Base-by-base conservation (phyloP, 2,329 filamentous ascomycete genomes). In the Exophiala aquamarina region DNA sequence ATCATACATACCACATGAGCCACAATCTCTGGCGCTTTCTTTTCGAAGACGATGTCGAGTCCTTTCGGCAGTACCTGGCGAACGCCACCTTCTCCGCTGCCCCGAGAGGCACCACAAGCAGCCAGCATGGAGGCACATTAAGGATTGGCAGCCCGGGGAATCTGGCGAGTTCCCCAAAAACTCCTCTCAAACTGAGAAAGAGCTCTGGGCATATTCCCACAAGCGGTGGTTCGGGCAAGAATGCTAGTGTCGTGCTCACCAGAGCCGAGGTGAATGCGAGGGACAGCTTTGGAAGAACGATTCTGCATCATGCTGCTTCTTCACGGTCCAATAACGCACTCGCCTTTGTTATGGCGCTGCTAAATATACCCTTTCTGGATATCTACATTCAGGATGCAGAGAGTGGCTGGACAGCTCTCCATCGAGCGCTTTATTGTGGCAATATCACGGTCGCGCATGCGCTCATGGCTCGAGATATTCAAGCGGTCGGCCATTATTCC, bases 41-140 rank as follows among this genome's bases (percentile, higher is more conserved):
- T 70, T 86, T 94, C 77, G 87, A 96, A 83, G 88, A 96, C 80
- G 90, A 98, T 83, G 87, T 95, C 83, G 91, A 95, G 69, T 83
- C 76, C 66, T 97, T 98, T 80, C 86, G 87, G 74, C 86, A 86
- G 75, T 81, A 94, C 66, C 80, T 98, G 79, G 84, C 84, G 65
- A 82, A 82, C 68, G 78, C 85, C 71, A 76, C 78, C 65, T 78
- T 71, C 39, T 45, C 56, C 46, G 41, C 34, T 40, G 41, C 48
- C n/a, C 29, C 48, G 19, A 55, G 41, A 42, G 39, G 41, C 26
- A 35, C 42, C 11, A 29, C 40, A 26, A 33, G 36, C 38, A 69
- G 67, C 41, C 62, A 61, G 50, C 65, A 62, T 61, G 70, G 59
- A 74, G 79, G 60, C 81, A 78, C 51, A 13, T 20, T 58, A 34